These are phyloP conservation scores for Podaxis sp. DNA, from an alignment of 768 basidiomycete genomes.

Conservation along the genomic window DNA sequence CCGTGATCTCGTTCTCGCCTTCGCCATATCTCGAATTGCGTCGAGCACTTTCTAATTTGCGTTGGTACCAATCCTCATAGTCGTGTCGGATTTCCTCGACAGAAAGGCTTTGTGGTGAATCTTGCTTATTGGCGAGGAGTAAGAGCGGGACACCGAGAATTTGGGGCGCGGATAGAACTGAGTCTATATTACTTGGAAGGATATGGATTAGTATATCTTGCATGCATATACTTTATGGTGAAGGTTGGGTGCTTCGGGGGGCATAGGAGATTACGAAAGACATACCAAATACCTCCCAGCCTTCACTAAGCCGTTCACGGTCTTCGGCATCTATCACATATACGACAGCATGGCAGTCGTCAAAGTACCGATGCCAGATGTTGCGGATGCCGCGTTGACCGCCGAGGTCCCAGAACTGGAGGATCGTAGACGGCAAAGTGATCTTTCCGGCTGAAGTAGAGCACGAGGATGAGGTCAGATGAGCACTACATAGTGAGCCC, in stretches of 20 bases:
- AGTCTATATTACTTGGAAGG: slow-evolving; percentile 46
- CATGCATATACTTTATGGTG: not conserved
- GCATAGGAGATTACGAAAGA: slow-evolving; percentile 11
- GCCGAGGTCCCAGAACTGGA: slow-evolving; percentile 97
- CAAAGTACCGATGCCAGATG: slow-evolving; percentile 94
- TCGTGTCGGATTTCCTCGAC: slow-evolving; percentile 90
- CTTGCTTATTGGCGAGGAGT: slow-evolving; percentile 96
- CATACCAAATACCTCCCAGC: slow-evolving; percentile 97
- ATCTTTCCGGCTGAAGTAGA: slow-evolving; percentile 79
- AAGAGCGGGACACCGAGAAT: slow-evolving; percentile 89
- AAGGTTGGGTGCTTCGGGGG: not conserved
- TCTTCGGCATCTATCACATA: slow-evolving; percentile 95
- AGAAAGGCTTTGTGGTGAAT: slow-evolving; percentile 73
- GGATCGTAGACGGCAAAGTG: slow-evolving; percentile 85
- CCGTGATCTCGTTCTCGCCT: slow-evolving; percentile 41
- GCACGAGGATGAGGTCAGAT: not conserved
- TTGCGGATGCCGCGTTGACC: slow-evolving; percentile 92
- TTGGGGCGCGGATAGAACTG: slow-evolving; percentile 84
- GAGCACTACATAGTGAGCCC: not conserved
- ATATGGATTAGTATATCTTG: slow-evolving; percentile 2
- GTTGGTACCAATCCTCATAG: slow-evolving; percentile 85
- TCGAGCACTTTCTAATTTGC: slow-evolving; percentile 67
- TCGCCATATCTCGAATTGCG: slow-evolving; percentile 46
- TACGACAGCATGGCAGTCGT: slow-evolving; percentile 95
- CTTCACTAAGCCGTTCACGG: slow-evolving; percentile 83